These are phyloP conservation scores for Hawksworthiomyces lignivorus DNA, from an alignment of 2,329 filamentous ascomycete genomes.

Conservation along the genomic window DNA sequence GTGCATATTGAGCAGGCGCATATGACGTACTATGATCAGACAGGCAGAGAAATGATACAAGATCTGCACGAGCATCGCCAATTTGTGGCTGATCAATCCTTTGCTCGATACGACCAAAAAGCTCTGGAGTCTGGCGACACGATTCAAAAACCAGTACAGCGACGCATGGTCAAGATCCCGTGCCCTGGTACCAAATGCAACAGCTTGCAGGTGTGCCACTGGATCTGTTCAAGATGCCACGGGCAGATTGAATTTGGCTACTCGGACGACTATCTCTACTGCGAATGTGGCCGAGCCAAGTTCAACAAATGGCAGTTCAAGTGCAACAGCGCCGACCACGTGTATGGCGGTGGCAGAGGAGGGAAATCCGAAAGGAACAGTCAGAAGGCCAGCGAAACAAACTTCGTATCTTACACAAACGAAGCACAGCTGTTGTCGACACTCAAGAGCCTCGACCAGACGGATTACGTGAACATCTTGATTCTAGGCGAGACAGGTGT, in stretches of 20 bases:
- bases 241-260: slow-evolving; percentile 22
- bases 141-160: slow-evolving; percentile 18
- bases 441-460: slow-evolving; percentile 15
- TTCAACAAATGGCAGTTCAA: slow-evolving; percentile 23
- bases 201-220: slow-evolving; percentile 3
- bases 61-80: slow-evolving; percentile 2
- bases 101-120: neutral
- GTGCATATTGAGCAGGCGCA: neutral
- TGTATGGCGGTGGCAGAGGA: too few relatives aligned
- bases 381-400: neutral
- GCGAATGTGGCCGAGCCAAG: slow-evolving; percentile 26
- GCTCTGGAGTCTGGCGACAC: neutral
- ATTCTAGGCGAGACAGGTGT: slow-evolving; percentile 41
- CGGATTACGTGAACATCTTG: slow-evolving; percentile 32
- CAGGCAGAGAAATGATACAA: neutral
- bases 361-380: too few relatives aligned
- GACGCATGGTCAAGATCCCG: slow-evolving; percentile 23
- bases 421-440: slow-evolving; percentile 1
- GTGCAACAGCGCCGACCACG: slow-evolving; percentile 23
- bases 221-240: slow-evolving; percentile 19
- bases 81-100: slow-evolving; percentile 1
- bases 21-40: neutral
- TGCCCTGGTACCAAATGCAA: slow-evolving; percentile 24
- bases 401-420: neutral
- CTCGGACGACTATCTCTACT: slow-evolving; percentile 26